phyloP scores from a whole-genome alignment of 116 monocot genomes.

The Iris pallida region DNA sequence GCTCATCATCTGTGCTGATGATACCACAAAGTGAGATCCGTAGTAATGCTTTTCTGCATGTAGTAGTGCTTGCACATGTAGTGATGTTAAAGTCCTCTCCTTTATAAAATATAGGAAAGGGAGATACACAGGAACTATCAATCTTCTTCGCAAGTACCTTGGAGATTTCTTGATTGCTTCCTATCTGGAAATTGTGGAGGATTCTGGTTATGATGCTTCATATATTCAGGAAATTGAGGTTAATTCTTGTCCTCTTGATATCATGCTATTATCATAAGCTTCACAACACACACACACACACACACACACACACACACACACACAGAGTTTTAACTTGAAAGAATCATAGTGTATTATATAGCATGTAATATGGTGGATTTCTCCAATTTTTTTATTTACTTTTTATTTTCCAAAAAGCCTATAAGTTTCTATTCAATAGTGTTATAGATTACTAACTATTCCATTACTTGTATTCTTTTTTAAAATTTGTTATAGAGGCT shows the following conservation, averaged over 20 bases:
- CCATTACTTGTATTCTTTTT: background rate
- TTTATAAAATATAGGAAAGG: constrained; percentile 55
- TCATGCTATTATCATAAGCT: too few relatives aligned
- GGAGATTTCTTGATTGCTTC: constrained; percentile 89
- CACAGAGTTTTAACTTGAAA: too few relatives aligned
- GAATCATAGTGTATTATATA: background rate
- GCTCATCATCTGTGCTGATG: constrained; percentile 75
- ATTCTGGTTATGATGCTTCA: constrained; percentile 78
- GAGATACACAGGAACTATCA: constrained; percentile 41
- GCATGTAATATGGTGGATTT: too few relatives aligned
- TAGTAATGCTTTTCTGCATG: constrained; percentile 3
- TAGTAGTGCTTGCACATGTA: background rate
- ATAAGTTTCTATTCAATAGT: background rate
- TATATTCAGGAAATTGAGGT: constrained; percentile 96
- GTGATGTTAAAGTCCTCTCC: constrained; percentile 5
- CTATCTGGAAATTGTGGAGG: constrained; percentile 64
- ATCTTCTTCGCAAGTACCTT: constrained; percentile 89
- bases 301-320: too few relatives aligned
- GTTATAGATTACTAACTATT: too few relatives aligned
- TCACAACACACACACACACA: too few relatives aligned
- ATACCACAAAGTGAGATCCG: constrained; percentile 54
- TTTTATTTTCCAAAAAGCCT: background rate
- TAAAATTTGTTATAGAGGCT: background rate
- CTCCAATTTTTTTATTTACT: background rate
- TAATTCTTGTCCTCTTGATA: constrained; percentile 2